Base-by-base conservation (phyloP, 257 asterid species). In the Petrea volubilis region DNA sequence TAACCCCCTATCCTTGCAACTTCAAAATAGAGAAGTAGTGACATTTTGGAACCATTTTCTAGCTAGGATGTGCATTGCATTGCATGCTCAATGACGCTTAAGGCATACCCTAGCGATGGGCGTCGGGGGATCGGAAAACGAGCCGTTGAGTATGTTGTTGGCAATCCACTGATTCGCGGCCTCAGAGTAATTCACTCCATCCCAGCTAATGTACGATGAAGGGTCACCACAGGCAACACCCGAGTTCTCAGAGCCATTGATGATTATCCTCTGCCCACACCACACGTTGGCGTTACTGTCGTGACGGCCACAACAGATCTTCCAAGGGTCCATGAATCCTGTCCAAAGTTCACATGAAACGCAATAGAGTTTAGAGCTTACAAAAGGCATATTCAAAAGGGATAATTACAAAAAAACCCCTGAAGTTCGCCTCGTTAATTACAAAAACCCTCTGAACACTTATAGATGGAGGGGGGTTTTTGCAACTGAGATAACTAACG, bases 161-260 rank as follows among this genome's bases (percentile, higher is more conserved):
- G 80, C 79, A 52, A 78, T 38, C 86, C 83, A 78, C 8, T 82
- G 81, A 67, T 78, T 82, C 34, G 86, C 81, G 34, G 81, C 81
- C 63, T 82, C 63, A 44, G 86, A 58, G 44, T 67, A 72, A 51
- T 75, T 79, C 25, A 75, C 60, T 3, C 83, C 83, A 69, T 82
- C 86, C 83, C 86, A 82, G 74, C 81, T 78, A n/a, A 78, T 61
- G 23, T 53, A 65, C 8, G 64, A 17, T 1, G 77, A 70, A 8
- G 86, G 85, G 6, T 77, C 34, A 31, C 57, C 46, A 28, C 89
- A 84, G 6, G 81, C 57, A 1, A 74, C 72, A n/a, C 83, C 85
- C 27, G 36, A 18, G 2, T 79, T 17, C 41, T 81, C 84, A 25
- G 80, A 73, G 36, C 82, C 77, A 15, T 84, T 79, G 7, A 74